These are phyloP conservation scores for Breviolum minutum DNA, from an alignment of 73 alveolate species.

Conservation along the genomic window DNA sequence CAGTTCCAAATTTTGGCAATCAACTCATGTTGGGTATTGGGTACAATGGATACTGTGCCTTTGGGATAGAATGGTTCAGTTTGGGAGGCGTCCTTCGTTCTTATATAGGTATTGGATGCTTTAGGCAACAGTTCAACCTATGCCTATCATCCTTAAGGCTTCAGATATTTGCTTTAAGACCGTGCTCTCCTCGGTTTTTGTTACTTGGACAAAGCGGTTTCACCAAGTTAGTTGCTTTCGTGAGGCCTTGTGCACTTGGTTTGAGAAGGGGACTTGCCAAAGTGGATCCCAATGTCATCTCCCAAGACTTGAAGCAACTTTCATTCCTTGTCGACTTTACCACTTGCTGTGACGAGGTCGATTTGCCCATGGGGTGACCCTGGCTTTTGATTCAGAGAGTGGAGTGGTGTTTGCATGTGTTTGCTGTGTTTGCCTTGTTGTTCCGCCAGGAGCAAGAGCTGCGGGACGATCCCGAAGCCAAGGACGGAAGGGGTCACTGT, in stretches of 20 bases:
- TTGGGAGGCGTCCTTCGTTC: too few species aligned
- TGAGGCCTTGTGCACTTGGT: slow-evolving; percentile 86
- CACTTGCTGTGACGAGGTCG: slow-evolving; percentile 13
- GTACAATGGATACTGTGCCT: too few species aligned
- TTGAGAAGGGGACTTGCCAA: slow-evolving; percentile 83
- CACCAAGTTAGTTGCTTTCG: not conserved
- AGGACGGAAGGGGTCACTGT: not conserved
- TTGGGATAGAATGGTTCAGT: too few species aligned
- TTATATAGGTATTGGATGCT: too few species aligned
- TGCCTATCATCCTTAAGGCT: not conserved
- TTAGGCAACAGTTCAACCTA: not conserved
- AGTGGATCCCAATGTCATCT: slow-evolving; percentile 56
- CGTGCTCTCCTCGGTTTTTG: not conserved
- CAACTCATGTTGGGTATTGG: too few species aligned
- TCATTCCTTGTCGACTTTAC: not conserved
- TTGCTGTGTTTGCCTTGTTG: too few species aligned
- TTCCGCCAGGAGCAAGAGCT: slow-evolving; percentile 58
- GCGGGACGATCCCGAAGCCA: slow-evolving; percentile 86
- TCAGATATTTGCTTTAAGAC: slow-evolving; percentile 75
- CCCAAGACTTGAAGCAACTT: not conserved
- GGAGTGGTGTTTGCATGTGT: not conserved
- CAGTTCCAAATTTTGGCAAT: too few species aligned
- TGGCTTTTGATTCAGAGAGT: too few species aligned
- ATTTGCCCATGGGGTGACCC: slow-evolving; percentile 59
- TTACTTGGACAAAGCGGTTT: not conserved